These are phyloP conservation scores for Raphanus raphanistrum DNA, from an alignment of 345 rosid species.

Conservation along the genomic window DNA sequence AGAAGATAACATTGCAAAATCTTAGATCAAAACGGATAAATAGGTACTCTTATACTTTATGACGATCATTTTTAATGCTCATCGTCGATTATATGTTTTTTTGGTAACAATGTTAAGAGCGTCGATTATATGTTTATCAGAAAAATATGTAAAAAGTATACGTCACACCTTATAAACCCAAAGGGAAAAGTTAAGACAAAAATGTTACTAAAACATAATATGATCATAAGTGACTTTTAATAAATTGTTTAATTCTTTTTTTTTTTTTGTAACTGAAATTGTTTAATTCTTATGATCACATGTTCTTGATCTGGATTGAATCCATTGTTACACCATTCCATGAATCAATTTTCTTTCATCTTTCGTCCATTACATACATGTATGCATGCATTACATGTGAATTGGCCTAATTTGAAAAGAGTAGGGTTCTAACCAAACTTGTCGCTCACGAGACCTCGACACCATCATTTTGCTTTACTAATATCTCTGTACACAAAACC, in stretches of 20 bases:
- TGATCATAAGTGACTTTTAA: neutral
- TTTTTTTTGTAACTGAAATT: too few species aligned
- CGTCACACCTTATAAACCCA: too few species aligned
- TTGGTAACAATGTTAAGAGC: too few species aligned
- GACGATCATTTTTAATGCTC: neutral
- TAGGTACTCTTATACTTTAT: neutral
- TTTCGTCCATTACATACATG: neutral
- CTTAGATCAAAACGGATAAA: neutral
- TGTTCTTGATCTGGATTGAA: neutral
- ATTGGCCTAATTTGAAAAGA: conserved; percentile 12
- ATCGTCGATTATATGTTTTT: neutral
- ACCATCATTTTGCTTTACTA: conserved; percentile 32
- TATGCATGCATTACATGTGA: neutral
- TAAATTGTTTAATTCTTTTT: neutral
- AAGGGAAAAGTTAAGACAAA: neutral
- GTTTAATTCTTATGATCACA: neutral
- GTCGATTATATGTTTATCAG: neutral
- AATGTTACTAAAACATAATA: too few species aligned
- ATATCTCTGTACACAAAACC: conserved; percentile 10
- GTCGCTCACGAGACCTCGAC: conserved; percentile 31
- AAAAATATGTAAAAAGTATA: too few species aligned
- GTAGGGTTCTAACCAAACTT: conserved; percentile 21
- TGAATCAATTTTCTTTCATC: neutral
- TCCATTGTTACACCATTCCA: neutral
- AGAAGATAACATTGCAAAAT: neutral